These are phyloP conservation scores for Xylaria venustula DNA, from an alignment of 495 filamentous ascomycete genomes.

Conservation along the genomic window DNA sequence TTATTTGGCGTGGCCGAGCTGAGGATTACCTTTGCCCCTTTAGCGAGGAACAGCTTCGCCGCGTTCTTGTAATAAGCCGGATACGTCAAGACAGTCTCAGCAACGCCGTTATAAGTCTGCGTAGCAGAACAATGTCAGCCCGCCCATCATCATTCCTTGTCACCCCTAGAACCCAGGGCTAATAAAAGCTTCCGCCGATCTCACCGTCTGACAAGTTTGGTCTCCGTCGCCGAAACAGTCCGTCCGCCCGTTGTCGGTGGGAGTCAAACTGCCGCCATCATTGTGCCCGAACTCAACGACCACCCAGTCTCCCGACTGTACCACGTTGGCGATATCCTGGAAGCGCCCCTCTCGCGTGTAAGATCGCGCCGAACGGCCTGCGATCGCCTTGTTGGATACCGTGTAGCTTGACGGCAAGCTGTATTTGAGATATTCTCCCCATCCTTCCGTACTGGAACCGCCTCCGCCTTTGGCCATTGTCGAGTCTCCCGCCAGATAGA, in stretches of 20 bases:
- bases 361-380: conserved; percentile 42
- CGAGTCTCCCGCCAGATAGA: conserved; percentile 55
- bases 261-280: conserved; percentile 36
- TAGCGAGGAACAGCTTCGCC: conserved; percentile 45
- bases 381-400: conserved; percentile 42
- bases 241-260: conserved; percentile 51
- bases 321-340: conserved; percentile 30
- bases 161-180: conserved; percentile 18
- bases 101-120: conserved; percentile 39
- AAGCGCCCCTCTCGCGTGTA: conserved; percentile 48
- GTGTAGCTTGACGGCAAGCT: conserved; percentile 29
- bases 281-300: conserved; percentile 51
- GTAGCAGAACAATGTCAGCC: not conserved
- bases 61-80: conserved; percentile 58
- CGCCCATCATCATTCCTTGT: not conserved
- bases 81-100: conserved; percentile 58
- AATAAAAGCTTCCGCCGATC: too few relatives aligned
- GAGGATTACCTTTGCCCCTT: conserved; percentile 59
- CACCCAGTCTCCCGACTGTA: conserved; percentile 45
- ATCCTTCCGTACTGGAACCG: conserved; percentile 36
- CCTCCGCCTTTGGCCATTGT: conserved; percentile 50
- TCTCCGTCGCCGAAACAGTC: conserved; percentile 53
- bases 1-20: conserved; percentile 54
- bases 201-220: conserved; percentile 52
- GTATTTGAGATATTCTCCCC: conserved; percentile 38